phyloP scores from a whole-genome alignment of 1,139 yeast genomes.

The Hemisphaericaspora subhashii region DNA sequence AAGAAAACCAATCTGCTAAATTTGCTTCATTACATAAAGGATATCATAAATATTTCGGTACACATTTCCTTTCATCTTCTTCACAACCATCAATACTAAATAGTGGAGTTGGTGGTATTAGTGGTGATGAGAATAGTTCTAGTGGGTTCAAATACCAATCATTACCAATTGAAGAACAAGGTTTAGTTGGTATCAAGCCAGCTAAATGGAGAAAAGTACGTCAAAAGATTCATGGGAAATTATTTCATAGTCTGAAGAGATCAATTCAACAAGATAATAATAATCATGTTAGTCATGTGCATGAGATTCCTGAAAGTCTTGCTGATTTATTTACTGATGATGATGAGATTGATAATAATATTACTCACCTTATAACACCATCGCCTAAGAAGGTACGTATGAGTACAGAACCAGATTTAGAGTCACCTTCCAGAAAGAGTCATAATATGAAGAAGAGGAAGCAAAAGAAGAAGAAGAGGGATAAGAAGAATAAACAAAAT shows the following conservation, averaged over 20 bases:
- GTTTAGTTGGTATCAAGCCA: too few relatives aligned
- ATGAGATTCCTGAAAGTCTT: neutral
- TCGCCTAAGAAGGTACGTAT: too few relatives aligned
- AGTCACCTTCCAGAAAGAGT: too few relatives aligned
- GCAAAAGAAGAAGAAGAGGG: neutral
- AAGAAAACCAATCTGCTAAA: slow-evolving; percentile 4
- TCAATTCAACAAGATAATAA: too few relatives aligned
- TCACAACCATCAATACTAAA: neutral
- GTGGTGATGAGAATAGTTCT: neutral
- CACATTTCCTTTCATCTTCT: slow-evolving; percentile 5
- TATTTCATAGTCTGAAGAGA: neutral
- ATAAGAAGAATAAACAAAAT: neutral
- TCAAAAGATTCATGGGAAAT: neutral
- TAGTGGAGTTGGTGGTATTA: neutral
- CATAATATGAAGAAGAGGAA: too few relatives aligned
- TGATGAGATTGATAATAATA: neutral
- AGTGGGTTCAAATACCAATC: neutral
- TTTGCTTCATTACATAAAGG: slow-evolving; percentile 13
- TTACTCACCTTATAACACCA: too few relatives aligned
- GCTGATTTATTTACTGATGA: neutral
- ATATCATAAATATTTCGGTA: slow-evolving; percentile 10
- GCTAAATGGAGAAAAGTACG: neutral
- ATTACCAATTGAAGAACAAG: neutral
- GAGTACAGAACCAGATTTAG: too few relatives aligned
- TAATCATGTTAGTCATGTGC: too few relatives aligned